Conservation (phyloP, 495 filamentous ascomycete genomes). For the Monascus purpureus region DNA sequence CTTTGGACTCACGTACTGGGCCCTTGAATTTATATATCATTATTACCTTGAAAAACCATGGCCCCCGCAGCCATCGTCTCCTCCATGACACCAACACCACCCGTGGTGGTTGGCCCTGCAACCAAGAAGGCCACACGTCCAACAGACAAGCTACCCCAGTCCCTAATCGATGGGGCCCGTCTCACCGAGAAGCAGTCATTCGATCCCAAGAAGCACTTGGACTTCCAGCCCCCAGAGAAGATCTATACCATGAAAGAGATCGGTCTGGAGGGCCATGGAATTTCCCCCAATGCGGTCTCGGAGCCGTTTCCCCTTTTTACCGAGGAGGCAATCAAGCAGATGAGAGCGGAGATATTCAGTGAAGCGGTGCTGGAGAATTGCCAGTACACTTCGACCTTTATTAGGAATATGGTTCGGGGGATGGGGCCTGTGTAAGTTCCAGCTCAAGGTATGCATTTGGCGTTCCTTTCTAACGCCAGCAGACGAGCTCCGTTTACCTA, state of each 20-base stretch:
- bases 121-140: conserved; percentile 10
- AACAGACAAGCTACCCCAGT: conserved; percentile 6
- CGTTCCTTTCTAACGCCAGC: conserved; percentile 3
- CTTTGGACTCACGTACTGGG: too few species aligned
- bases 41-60: too few species aligned
- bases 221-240: conserved; percentile 24
- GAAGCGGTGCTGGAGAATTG: conserved; percentile 45
- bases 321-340: conserved; percentile 44
- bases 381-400: conserved; percentile 45
- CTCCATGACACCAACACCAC: neutral
- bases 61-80: neutral
- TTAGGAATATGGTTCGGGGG: conserved; percentile 47
- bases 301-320: conserved; percentile 60
- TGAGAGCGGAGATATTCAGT: conserved; percentile 51
- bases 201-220: conserved; percentile 37
- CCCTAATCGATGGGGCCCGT: conserved; percentile 4
- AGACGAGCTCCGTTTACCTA: conserved; percentile 53
- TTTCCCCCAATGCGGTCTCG: conserved; percentile 52
- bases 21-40: too few species aligned
- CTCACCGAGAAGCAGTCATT: conserved; percentile 12
- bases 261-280: conserved; percentile 36
- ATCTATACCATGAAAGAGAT: conserved; percentile 44
- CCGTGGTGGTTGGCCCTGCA: conserved; percentile 5
- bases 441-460: neutral
- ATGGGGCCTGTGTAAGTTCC: conserved; percentile 46